phyloP scores from a whole-genome alignment of 1,284 basidiomycete genomes.

The Wallemia hederae region DNA sequence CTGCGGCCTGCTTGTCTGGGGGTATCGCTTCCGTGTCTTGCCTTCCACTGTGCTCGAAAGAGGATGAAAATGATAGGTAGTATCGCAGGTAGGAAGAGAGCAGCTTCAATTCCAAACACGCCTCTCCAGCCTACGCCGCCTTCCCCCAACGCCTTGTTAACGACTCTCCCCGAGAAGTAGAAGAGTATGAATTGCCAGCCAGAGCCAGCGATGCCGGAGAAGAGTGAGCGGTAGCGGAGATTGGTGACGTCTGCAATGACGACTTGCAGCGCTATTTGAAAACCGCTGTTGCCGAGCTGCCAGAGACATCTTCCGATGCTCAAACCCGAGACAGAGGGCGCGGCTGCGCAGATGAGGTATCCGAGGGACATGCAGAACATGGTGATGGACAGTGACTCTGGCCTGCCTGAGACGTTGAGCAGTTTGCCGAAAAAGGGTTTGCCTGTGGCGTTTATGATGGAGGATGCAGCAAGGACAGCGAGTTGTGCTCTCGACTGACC shows the following conservation, averaged over 20 bases:
- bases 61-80: background rate
- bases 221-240: background rate
- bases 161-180: background rate
- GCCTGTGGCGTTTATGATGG: conserved; percentile 3
- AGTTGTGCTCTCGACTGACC: background rate
- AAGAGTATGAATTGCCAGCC: background rate
- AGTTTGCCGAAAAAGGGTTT: conserved; percentile 18
- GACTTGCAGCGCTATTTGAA: background rate
- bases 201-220: background rate
- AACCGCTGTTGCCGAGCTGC: background rate
- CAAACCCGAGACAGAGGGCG: background rate
- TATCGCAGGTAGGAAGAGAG: background rate
- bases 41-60: conserved; percentile 28
- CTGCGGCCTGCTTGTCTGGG: background rate
- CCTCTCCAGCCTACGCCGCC: background rate
- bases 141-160: background rate
- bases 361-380: conserved; percentile 15
- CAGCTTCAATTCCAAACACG: background rate
- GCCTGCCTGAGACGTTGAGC: conserved; percentile 15
- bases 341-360: conserved; percentile 6
- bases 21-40: conserved; percentile 23
- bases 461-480: background rate
- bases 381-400: conserved; percentile 14
- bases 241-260: background rate
- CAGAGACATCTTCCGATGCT: background rate